Percentiles rank a stretch among this genome's conserved stretches.
Conservation (phyloP, 2,329 filamentous ascomycete species). For the Verticillium klebahnii region DNA sequence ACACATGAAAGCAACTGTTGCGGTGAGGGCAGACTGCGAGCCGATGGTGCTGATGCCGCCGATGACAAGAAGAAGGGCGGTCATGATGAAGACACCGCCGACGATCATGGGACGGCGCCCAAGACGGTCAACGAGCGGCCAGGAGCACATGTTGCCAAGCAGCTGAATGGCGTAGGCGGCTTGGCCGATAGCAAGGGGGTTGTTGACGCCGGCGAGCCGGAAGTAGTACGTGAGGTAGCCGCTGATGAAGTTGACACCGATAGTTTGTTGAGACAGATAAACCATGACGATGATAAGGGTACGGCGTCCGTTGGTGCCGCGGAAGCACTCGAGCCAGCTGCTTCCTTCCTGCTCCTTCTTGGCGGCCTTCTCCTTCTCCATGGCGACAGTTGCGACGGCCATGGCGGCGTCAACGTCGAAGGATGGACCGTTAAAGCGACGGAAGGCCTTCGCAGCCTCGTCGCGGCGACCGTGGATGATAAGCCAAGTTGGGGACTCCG, state of each 20-base stretch:
- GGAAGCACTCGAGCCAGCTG: conserved; percentile 22
- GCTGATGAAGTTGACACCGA: conserved; percentile 23
- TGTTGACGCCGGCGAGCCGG: conserved; percentile 20
- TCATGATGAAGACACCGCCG: conserved; percentile 20
- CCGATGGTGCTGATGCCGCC: conserved; percentile 24
- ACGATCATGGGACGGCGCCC: conserved; percentile 24
- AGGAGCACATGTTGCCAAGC: conserved; percentile 22
- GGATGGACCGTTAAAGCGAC: conserved; percentile 18
- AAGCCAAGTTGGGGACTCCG: conserved; percentile 17
- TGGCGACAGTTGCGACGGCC: conserved; percentile 15
- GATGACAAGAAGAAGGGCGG: conserved; percentile 20
- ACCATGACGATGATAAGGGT: conserved; percentile 25
- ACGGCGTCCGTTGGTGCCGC: conserved; percentile 19
- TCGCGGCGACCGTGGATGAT: conserved; percentile 12
- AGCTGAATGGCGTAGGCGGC: conserved; percentile 22
- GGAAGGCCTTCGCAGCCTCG: conserved; percentile 15
- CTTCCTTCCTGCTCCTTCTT: conserved; percentile 15
- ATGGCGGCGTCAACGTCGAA: conserved; percentile 19
- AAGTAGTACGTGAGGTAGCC: conserved; percentile 24
- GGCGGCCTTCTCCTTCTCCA: conserved; percentile 16
- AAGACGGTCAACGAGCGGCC: conserved; percentile 23
- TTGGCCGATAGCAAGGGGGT: conserved; percentile 22
- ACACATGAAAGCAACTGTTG: conserved; percentile 22
- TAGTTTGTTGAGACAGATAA: conserved; percentile 23
- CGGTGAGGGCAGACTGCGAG: conserved; percentile 12